These are phyloP conservation scores for Colletotrichum orchidophilum DNA, from an alignment of 2,329 filamentous ascomycete species.

Conservation along the genomic window DNA sequence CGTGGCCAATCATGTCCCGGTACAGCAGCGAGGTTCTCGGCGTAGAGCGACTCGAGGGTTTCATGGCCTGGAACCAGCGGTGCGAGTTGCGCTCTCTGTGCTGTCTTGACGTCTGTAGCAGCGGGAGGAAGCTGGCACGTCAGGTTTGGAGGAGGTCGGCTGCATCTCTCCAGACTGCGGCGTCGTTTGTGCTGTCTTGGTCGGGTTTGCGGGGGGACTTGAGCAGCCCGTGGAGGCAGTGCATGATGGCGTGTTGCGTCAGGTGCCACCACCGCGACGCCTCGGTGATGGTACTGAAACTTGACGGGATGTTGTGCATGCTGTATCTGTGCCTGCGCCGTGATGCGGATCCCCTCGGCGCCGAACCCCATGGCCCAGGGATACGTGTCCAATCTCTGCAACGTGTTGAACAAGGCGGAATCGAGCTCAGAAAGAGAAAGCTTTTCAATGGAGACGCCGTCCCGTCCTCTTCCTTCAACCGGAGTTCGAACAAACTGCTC, in stretches of 20 bases:
- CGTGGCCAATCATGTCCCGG: constrained; percentile 7
- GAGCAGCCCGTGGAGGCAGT: constrained; percentile 16
- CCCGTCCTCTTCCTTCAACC: neutral
- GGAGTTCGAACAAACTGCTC: constrained; percentile 4
- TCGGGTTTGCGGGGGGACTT: neutral
- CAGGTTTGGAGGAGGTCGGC: neutral
- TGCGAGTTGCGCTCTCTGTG: neutral
- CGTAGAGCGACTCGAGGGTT: constrained; percentile 23
- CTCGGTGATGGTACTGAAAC: neutral
- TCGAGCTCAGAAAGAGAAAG: constrained; percentile 14
- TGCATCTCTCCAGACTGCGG: constrained; percentile 1
- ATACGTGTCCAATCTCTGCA: constrained; percentile 18
- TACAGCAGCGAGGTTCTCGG: constrained; percentile 24
- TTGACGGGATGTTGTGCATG: constrained; percentile 9
- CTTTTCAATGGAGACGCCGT: neutral
- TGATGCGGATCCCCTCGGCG: neutral
- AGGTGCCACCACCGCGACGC: constrained; percentile 23
- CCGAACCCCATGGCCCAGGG: constrained; percentile 11
- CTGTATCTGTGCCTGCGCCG: constrained; percentile 1
- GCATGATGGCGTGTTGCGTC: constrained; percentile 14
- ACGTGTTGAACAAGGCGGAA: constrained; percentile 1
- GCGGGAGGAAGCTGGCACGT: constrained; percentile 11
- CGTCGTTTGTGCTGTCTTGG: neutral
- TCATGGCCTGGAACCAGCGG: constrained; percentile 17
- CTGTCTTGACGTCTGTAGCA: constrained; percentile 4